A percentile compares a stretch with the other conserved stretches of the same genome.
These are phyloP conservation scores for Stachybotrys chartarum DNA, from an alignment of 2,329 filamentous ascomycete genomes.

Conservation along the genomic window DNA sequence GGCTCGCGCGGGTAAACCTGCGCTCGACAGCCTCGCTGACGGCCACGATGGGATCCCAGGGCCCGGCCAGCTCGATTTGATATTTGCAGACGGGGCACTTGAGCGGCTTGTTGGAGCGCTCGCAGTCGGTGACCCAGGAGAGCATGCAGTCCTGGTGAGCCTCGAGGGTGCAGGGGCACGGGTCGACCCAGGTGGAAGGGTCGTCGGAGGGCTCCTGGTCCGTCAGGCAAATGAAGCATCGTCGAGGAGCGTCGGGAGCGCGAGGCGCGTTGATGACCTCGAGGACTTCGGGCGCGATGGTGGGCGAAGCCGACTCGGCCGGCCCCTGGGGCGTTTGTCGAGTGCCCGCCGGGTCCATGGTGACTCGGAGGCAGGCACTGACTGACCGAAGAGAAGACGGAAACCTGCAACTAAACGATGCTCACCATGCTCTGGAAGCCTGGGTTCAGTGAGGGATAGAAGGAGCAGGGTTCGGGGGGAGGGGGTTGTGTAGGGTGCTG, in stretches of 20 bases:
- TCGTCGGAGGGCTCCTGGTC: slow-evolving; percentile 43
- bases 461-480: not conserved
- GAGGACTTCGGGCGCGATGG: slow-evolving; percentile 7
- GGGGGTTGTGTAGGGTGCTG: not conserved
- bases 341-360: not conserved
- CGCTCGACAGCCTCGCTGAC: slow-evolving; percentile 52
- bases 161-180: slow-evolving; percentile 83
- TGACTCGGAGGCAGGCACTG: too few relatives aligned
- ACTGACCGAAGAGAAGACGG: not conserved
- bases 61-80: slow-evolving; percentile 68
- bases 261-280: slow-evolving; percentile 8
- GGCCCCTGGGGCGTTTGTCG: not conserved
- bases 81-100: slow-evolving; percentile 86
- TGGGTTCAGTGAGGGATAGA: not conserved
- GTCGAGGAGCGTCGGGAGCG: slow-evolving; percentile 23
- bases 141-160: slow-evolving; percentile 87
- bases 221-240: slow-evolving; percentile 58
- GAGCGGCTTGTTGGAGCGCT: slow-evolving; percentile 59
- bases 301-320: not conserved
- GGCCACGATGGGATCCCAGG: slow-evolving; percentile 65
- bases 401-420: not conserved
- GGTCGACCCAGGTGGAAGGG: slow-evolving; percentile 66
- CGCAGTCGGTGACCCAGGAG: slow-evolving; percentile 88
- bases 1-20: slow-evolving; percentile 43
- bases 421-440: not conserved